phyloP scores from a whole-genome alignment of 768 basidiomycete species.

The Suillus hirtellus region DNA sequence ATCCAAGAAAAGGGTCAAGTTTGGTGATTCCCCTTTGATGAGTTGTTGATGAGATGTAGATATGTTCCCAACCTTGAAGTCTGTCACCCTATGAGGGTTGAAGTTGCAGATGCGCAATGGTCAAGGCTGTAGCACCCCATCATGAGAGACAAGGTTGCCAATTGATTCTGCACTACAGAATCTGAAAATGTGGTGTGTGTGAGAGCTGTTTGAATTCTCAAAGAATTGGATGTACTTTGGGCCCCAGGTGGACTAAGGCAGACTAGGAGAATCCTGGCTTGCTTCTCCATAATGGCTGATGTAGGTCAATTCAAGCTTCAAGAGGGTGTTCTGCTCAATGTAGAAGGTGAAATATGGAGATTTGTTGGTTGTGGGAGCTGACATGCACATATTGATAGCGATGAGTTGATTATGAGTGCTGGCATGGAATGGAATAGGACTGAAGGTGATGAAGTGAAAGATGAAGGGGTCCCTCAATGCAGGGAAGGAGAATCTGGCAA shows the following conservation, averaged over 20 bases:
- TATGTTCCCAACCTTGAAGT: not conserved
- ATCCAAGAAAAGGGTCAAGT: not conserved
- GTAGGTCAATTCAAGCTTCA: not conserved
- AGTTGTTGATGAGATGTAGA: not conserved
- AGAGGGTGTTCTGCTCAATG: not conserved
- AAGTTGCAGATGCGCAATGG: not conserved
- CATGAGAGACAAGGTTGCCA: not conserved
- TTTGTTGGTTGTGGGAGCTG: not conserved
- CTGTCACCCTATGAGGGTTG: not conserved
- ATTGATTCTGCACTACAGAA: not conserved
- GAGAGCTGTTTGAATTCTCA: too few relatives aligned
- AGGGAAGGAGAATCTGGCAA: not conserved
- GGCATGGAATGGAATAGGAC: not conserved
- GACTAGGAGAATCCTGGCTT: not conserved
- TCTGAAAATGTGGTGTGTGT: not conserved
- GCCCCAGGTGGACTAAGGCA: constrained; percentile 3
- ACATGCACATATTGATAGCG: not conserved
- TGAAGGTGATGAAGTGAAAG: not conserved
- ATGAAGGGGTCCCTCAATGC: not conserved
- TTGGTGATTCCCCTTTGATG: not conserved
- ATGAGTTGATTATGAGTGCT: not conserved
- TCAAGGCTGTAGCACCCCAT: not conserved
- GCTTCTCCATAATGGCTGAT: not conserved
- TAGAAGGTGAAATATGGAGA: not conserved
- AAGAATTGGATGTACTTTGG: not conserved